Evolutionary conservation across 257 asterid species (phyloP), one percentile per base, ranked within the genome.

Genomic region (Paraleonurus japonicus): DNA sequence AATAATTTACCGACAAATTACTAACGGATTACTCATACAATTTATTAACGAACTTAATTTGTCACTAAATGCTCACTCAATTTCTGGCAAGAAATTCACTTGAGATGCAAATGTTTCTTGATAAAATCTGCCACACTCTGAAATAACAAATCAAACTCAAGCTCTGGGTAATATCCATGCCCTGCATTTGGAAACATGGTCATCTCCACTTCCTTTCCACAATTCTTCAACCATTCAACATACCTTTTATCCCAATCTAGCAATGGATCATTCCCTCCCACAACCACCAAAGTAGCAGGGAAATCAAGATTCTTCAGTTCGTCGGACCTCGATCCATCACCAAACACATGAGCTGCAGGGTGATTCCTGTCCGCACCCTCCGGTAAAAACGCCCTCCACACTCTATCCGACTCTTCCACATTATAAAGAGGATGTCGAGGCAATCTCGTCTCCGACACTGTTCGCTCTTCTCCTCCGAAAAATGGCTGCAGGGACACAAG

Each of bases 351-450:
- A 0, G 76, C 81, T 12, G 84, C 87, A 8, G 83, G 75, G 69
- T 84, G 85, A 61, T 82, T 54, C 61, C 87, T 67, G 22, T 82
- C 72, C 0, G 76, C 78, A 7, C 79, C 89, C 27, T 75, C 81
- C 0, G 89, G 85, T 71, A 82, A 59, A 39, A 85, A 85, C 24
- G 27, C 61, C 79, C 53, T 71, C 89, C 85, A 80, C 72, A 67
- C 37, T 19, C 4, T 4, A 13, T 82, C 87, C 2, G 83, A 54
- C 13, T 3, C 7, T 30, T 61, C 7, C 61, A 72, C 65, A 17
- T n/a, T n/a, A n/a, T n/a, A n/a, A n/a, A n/a, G n/a, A n/a, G n/a
- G n/a, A n/a, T n/a, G n/a, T n/a, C n/a, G n/a, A n/a, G n/a, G n/a
- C n/a, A n/a, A n/a, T n/a, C n/a, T n/a, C n/a, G n/a, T n/a, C n/a